Percentiles rank a stretch among this genome's conserved stretches.
Evolutionary conservation across 345 rosid species (phyloP).

Genomic region (Dovyalis caffra): DNA sequence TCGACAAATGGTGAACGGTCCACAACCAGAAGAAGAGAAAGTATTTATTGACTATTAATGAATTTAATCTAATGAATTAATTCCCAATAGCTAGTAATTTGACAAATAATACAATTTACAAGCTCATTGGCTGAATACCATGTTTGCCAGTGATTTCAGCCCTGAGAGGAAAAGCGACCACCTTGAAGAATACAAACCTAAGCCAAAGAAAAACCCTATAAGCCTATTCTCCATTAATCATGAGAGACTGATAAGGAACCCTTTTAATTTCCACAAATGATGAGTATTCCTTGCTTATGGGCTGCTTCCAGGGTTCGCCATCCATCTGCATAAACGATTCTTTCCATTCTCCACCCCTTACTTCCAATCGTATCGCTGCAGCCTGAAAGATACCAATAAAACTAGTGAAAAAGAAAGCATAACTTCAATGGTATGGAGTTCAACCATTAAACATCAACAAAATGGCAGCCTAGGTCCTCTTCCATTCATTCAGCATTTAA

Average conservation of each 20-base stretch:
- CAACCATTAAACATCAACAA: not conserved
- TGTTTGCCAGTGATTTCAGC: not conserved
- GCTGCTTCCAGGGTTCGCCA: constrained; percentile 98
- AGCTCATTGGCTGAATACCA: not conserved
- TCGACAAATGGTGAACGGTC: too few relatives aligned
- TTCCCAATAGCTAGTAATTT: too few relatives aligned
- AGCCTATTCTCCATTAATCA: constrained; percentile 58
- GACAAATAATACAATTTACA: too few relatives aligned
- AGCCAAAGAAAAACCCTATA: not conserved
- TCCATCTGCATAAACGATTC: constrained; percentile 96
- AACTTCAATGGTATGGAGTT: not conserved
- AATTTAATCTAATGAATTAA: too few relatives aligned
- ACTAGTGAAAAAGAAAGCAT: not conserved
- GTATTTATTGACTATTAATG: too few relatives aligned
- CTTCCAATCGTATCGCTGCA: constrained; percentile 77
- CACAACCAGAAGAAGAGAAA: too few relatives aligned
- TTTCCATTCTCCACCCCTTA: constrained; percentile 88
- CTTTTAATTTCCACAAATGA: constrained; percentile 77
- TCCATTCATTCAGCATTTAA: not conserved
- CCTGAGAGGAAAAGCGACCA: not conserved
- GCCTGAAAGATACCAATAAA: constrained; percentile 45
- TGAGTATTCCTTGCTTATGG: constrained; percentile 62
- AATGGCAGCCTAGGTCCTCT: not conserved
- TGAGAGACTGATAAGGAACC: constrained; percentile 67
- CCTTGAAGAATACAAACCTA: not conserved